Conservation (phyloP, 768 basidiomycete genomes). For the Amanita brunnescens region DNA sequence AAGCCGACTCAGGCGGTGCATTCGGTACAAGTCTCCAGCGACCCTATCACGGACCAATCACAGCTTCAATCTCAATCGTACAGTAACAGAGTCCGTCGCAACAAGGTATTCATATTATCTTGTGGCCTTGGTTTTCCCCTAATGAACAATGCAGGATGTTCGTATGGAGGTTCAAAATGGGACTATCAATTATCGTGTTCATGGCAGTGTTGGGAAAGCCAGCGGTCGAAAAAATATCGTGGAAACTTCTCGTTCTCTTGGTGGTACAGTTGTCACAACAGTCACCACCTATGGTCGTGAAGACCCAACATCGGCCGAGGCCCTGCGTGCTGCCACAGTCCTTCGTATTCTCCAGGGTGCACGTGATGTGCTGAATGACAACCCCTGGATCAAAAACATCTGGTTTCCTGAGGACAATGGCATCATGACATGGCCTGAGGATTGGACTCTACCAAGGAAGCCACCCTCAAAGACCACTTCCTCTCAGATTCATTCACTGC, state of each 20-base stretch:
- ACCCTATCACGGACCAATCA: conserved; percentile 13
- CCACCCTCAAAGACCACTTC: neutral
- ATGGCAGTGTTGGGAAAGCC: conserved; percentile 34
- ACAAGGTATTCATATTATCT: conserved; percentile 26
- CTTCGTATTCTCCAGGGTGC: conserved; percentile 36
- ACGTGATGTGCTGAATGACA: conserved; percentile 25
- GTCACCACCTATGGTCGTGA: conserved; percentile 48
- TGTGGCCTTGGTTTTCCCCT: neutral
- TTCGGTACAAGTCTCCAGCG: conserved; percentile 5
- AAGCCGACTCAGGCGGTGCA: conserved; percentile 40
- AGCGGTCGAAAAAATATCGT: conserved; percentile 28
- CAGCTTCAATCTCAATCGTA: conserved; percentile 28
- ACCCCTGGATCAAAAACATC: conserved; percentile 42
- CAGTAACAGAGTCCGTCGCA: conserved; percentile 22
- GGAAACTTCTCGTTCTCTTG: conserved; percentile 13
- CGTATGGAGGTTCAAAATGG: conserved; percentile 18
- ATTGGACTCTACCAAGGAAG: conserved; percentile 20
- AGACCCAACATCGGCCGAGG: conserved; percentile 51
- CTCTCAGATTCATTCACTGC: neutral
- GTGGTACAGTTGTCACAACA: conserved; percentile 24
- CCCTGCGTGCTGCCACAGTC: conserved; percentile 30
- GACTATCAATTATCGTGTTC: conserved; percentile 28
- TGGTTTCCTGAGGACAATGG: conserved; percentile 29
- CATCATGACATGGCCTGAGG: conserved; percentile 30
- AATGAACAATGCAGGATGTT: conserved; percentile 16